phyloP scores from a whole-genome alignment of 148 eudicot genomes.

The Cornus florida region DNA sequence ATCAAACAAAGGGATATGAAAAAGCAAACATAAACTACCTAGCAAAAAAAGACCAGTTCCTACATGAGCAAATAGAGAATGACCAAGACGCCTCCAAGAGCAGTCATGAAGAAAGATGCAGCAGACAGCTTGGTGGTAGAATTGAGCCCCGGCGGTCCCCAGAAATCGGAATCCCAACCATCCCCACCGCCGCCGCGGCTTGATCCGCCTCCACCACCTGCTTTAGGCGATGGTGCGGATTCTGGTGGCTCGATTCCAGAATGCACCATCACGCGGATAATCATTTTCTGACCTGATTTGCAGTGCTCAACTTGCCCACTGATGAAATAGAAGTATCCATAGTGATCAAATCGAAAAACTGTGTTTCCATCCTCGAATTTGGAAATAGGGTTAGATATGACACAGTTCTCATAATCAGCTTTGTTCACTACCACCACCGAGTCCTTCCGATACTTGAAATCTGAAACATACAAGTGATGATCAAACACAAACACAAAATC shows the following conservation, averaged over 20 bases:
- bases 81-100: slow-evolving; percentile 29
- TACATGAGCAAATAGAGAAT: slow-evolving; percentile 43
- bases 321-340: slow-evolving; percentile 70
- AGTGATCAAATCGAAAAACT: slow-evolving; percentile 42
- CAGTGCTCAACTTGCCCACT: slow-evolving; percentile 67
- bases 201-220: slow-evolving; percentile 3
- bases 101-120: slow-evolving; percentile 41
- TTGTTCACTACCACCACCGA: slow-evolving; percentile 56
- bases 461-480: slow-evolving; percentile 28
- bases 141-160: slow-evolving; percentile 39
- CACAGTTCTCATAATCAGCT: slow-evolving; percentile 49
- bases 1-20: slow-evolving; percentile 5
- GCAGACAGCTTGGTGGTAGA: slow-evolving; percentile 33
- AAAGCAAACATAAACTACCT: background rate
- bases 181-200: slow-evolving; percentile 20
- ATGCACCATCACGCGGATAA: slow-evolving; percentile 63
- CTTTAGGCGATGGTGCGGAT: slow-evolving; percentile 18
- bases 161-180: slow-evolving; percentile 22
- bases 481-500: too few relatives aligned
- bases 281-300: slow-evolving; percentile 59
- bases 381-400: slow-evolving; percentile 35
- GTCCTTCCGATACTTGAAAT: slow-evolving; percentile 69
- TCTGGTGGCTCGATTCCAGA: slow-evolving; percentile 24
- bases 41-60: slow-evolving; percentile 9
- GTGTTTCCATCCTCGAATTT: slow-evolving; percentile 65